Evolutionary conservation across 768 basidiomycete species (phyloP), one percentile per base, ranked within the genome.

Genomic region (Butyriboletus loyo): DNA sequence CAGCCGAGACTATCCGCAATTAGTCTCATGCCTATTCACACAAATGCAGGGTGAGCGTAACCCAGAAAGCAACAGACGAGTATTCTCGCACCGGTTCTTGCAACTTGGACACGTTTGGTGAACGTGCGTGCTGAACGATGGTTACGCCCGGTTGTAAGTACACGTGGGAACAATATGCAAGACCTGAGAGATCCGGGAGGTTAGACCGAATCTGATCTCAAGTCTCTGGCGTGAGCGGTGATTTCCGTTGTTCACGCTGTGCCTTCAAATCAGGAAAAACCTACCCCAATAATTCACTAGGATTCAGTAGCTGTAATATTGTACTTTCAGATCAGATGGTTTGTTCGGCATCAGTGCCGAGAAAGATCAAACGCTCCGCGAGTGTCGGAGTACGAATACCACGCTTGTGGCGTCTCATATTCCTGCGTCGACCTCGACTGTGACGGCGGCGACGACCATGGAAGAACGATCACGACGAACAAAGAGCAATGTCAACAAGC

Each of bases 1-100:
- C 93, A 96, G 1, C 88, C 89, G 13, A 96, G 71, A 61, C 96
- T 86, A 64, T 96, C 93, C 5, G 93, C 93, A 58, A 93, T 91
- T 11, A 94, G 72, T n/a, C n/a, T n/a, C n/a, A 68, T 92, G 89
- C 28, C 89, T 91, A 54, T 24, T 51, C 22, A 15, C 15, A 24
- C 22, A 14, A 2, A 7, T 7, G 10, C 10, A 38, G 6, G 7
- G 27, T 49, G 31, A 54, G 53, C 21, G 8, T 25, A 3, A 4
- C 15, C 14, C 8, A 21, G 4, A 19, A 36, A 41, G 32, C 15
- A 19, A 39, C 22, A 28, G 21, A 24, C 17, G 27, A 24, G 35
- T 34, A 27, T 71, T 15, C 21, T n/a, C 84, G 48, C 65, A 92
- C 89, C 95, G 75, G 62, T 89, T 92, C 61, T 88, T 84, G 67